Evolutionary conservation across 1,284 basidiomycete genomes (phyloP), one percentile per base, ranked within the genome.

Genomic region (Naganishia liquefaciens): DNA sequence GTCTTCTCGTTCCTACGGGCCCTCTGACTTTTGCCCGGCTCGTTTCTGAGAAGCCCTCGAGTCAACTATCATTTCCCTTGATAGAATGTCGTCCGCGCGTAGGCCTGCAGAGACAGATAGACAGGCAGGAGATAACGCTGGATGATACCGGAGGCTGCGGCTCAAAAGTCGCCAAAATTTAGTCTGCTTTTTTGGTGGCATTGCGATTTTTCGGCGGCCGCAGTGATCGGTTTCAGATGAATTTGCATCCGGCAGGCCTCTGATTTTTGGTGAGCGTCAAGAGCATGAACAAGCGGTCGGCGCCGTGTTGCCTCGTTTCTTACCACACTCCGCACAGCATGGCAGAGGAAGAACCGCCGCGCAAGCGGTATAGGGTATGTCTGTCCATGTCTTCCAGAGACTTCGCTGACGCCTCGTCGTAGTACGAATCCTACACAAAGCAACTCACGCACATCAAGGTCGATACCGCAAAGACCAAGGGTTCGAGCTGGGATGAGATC

Each of bases 401-500:
- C 51, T 21, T 9, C 11, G 13, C 27, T 27, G 23, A 46, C 47
- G 21, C 42, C 19, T 11, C 46, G 17, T 47, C n/a, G 25, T 27
- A 65, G 64, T 65, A 65, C 39, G 64, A 65, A 33, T 72, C 77
- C 37, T 79, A 79, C 67, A 77, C 69, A 58, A 68, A 77, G 65
- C 74, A 76, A 65, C 72, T 79, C 54, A 72, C 68, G 42, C 68
- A 75, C 33, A 75, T 79, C 65, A 72, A 74, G 42, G 70, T 79
- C 15, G 75, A 77, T 62, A 73, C 72, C 2, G 78, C 77, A 33
- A 75, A 74, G 68, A 67, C 68, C 40, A 76, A 74, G 55, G 74
- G 75, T 5, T 55, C 76, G n/a, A 69, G 64, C 27, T 79, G 77
- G 78, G 72, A 75, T 64, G 75, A 75, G 65, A 74, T 74, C 47